Conservation (phyloP, 2,329 filamentous ascomycete species). For the Botrytis byssoidea region DNA sequence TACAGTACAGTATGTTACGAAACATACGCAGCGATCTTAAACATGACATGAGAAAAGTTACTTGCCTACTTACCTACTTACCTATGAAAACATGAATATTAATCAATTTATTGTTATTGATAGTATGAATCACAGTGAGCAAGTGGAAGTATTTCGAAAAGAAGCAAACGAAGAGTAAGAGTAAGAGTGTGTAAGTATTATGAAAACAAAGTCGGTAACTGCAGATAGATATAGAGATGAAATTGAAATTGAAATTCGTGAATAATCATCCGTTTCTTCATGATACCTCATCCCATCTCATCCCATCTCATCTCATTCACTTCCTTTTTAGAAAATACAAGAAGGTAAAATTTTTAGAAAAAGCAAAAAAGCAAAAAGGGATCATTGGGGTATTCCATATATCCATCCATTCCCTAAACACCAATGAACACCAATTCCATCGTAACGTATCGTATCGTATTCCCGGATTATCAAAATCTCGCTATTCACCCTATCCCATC, state of each 20-base stretch:
- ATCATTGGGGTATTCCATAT: neutral
- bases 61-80: too few relatives aligned
- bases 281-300: neutral
- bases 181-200: neutral
- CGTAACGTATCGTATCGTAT: neutral
- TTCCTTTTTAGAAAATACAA: neutral
- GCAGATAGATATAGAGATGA: too few relatives aligned
- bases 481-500: neutral
- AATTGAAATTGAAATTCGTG: neutral
- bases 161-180: too few relatives aligned
- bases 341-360: neutral
- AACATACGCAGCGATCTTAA: too few relatives aligned
- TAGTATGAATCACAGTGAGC: too few relatives aligned
- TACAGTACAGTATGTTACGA: too few relatives aligned
- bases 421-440: neutral
- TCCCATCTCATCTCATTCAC: neutral
- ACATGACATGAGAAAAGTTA: too few relatives aligned
- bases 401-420: neutral
- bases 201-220: neutral
- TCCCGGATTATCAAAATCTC: neutral
- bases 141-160: neutral
- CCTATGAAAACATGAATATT: too few relatives aligned
- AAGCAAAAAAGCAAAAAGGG: neutral
- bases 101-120: too few relatives aligned
- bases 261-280: neutral